These are phyloP conservation scores for Phoma sp. DNA, from an alignment of 2,329 filamentous ascomycete genomes.

Conservation along the genomic window DNA sequence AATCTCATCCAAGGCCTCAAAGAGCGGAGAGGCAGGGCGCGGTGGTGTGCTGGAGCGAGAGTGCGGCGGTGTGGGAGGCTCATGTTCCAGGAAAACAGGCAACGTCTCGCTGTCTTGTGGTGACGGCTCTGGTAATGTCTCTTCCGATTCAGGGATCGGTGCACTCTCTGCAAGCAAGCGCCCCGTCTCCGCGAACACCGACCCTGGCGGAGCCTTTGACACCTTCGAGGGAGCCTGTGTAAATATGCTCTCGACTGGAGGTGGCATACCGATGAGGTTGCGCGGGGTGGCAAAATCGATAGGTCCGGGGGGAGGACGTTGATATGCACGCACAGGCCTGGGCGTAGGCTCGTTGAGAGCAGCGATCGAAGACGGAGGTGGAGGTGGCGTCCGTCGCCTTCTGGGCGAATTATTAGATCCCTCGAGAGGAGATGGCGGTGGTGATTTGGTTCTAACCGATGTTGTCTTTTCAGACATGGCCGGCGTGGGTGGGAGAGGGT, in stretches of 20 bases:
- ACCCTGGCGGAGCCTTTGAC: constrained; percentile 17
- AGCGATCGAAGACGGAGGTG: constrained; percentile 31
- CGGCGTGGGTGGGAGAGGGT: constrained; percentile 34
- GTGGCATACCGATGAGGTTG: constrained; percentile 31
- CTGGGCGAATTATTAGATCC: constrained; percentile 23
- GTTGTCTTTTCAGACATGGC: constrained; percentile 22
- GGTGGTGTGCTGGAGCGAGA: constrained; percentile 36
- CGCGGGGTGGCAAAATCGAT: constrained; percentile 37
- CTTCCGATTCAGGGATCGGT: constrained; percentile 17
- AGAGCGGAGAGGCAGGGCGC: constrained; percentile 42
- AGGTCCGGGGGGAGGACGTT: constrained; percentile 38
- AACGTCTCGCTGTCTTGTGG: constrained; percentile 14
- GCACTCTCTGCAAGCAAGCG: constrained; percentile 10
- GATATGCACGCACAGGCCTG: constrained; percentile 29
- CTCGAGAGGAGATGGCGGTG: constrained; percentile 26
- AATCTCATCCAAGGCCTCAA: constrained; percentile 46
- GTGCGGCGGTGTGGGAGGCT: constrained; percentile 35
- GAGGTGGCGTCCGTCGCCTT: constrained; percentile 24
- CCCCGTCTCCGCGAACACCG: constrained; percentile 12
- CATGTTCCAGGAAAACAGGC: constrained; percentile 16
- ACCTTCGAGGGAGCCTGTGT: constrained; percentile 24
- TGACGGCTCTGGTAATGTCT: constrained; percentile 16
- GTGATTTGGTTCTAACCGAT: constrained; percentile 23
- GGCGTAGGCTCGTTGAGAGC: constrained; percentile 18
- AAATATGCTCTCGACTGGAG: constrained; percentile 30